A percentile compares a stretch with the other conserved stretches of the same genome.
These are phyloP conservation scores for Auriculariales sp. DNA, from an alignment of 768 basidiomycete species.

Conservation along the genomic window DNA sequence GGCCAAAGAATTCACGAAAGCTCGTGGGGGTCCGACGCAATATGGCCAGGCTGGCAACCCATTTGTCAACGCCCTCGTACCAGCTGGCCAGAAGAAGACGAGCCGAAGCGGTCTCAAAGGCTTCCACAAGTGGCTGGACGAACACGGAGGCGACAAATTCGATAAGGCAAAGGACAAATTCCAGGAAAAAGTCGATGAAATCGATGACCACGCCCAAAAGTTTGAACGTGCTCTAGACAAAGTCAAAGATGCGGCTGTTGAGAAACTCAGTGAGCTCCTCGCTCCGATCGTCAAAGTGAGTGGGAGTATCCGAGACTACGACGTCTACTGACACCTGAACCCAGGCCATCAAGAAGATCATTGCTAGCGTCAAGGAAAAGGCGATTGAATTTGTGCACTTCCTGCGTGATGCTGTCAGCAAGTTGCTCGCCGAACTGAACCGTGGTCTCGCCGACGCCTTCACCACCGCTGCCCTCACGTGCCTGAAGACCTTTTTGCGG, in stretches of 20 bases:
- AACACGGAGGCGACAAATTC: not conserved
- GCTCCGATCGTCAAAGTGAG: not conserved
- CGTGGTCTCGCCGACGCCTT: not conserved
- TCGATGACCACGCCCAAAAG: not conserved
- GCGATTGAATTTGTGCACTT: not conserved
- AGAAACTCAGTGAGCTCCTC: not conserved
- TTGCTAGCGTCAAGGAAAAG: not conserved
- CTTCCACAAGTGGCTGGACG: not conserved
- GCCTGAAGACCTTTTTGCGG: not conserved
- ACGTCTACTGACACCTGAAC: too few species aligned
- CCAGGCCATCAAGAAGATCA: not conserved
- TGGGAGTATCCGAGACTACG: too few species aligned
- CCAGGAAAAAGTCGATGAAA: not conserved
- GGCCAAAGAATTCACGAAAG: too few species aligned
- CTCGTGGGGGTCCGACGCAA: too few species aligned
- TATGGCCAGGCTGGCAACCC: not conserved
- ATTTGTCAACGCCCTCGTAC: not conserved
- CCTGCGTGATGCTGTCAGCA: not conserved
- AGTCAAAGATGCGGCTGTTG: not conserved
- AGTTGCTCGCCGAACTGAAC: not conserved
- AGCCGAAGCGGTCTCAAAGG: not conserved
- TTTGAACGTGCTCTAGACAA: not conserved
- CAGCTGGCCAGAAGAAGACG: not conserved
- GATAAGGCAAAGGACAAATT: not conserved
- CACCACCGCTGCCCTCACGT: not conserved